Conservation (phyloP, 1,284 basidiomycete genomes). For the Rugosomyces carneus region DNA sequence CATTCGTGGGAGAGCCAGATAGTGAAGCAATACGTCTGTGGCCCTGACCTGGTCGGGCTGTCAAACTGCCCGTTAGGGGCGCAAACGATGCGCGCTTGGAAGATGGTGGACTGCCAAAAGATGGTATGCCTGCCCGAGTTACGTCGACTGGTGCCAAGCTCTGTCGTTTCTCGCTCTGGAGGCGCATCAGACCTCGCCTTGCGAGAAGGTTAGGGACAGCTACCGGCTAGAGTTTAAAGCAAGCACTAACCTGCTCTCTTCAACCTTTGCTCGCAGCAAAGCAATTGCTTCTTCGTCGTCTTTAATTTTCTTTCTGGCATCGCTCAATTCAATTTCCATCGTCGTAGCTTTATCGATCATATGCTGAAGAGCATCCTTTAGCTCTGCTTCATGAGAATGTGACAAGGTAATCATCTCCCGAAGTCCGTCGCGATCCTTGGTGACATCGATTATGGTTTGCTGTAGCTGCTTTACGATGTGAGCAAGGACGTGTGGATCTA, state of each 20-base stretch:
- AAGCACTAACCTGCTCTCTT: constrained; percentile 71
- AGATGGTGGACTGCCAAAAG: constrained; percentile 38
- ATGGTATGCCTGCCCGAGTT: constrained; percentile 37
- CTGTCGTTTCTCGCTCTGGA: constrained; percentile 78
- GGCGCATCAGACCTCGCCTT: constrained; percentile 83
- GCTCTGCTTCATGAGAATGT: constrained; percentile 47
- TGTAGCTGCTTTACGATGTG: constrained; percentile 67
- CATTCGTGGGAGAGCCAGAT: constrained; percentile 41
- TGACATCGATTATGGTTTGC: constrained; percentile 50
- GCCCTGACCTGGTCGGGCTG: constrained; percentile 33
- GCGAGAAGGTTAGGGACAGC: constrained; percentile 1
- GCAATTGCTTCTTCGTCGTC: constrained; percentile 81
- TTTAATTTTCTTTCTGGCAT: constrained; percentile 53
- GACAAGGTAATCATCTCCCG: constrained; percentile 43
- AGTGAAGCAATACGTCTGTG: constrained; percentile 69
- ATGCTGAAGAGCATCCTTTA: constrained; percentile 54
- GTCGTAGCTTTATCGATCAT: constrained; percentile 59
- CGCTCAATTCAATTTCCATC: constrained; percentile 56
- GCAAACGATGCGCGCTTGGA: constrained; percentile 68
- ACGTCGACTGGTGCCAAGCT: constrained; percentile 50
- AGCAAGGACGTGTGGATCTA: constrained; percentile 70
- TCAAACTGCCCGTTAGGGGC: constrained; percentile 52
- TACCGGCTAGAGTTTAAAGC: neutral
- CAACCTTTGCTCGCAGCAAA: constrained; percentile 80
- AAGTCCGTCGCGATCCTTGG: constrained; percentile 64